Evolutionary conservation across 495 filamentous ascomycete genomes (phyloP).

Genomic region (Penicillium coprophilum): DNA sequence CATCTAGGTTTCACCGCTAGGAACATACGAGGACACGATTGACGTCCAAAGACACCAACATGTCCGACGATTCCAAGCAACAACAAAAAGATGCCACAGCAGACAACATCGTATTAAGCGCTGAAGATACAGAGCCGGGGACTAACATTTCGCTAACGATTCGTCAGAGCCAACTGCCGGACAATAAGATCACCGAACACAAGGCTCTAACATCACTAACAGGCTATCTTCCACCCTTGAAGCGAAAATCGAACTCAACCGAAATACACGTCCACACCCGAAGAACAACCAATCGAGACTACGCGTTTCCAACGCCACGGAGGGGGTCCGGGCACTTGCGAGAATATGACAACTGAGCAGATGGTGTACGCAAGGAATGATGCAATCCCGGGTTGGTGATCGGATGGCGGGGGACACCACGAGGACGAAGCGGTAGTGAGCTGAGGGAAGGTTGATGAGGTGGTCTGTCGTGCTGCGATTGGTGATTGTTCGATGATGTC

Average conservation of each 20-base stretch:
- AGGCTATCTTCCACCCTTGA: neutral
- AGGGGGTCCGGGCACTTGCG: slow-evolving; percentile 3
- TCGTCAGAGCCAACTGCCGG: neutral
- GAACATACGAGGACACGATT: neutral
- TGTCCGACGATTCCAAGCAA: neutral
- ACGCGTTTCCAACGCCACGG: neutral
- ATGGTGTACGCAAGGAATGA: neutral
- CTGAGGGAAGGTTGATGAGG: too few species aligned
- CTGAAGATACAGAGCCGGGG: neutral
- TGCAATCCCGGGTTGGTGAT: neutral
- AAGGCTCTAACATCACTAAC: neutral
- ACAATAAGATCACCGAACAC: neutral
- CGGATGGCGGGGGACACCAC: neutral
- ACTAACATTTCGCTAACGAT: neutral
- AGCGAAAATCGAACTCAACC: neutral
- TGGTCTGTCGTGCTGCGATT: neutral
- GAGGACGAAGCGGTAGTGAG: neutral
- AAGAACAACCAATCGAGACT: slow-evolving; percentile 1
- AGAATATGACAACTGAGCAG: slow-evolving; percentile 6
- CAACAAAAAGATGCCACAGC: neutral
- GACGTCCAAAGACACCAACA: neutral
- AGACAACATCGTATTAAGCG: neutral
- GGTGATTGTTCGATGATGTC: neutral
- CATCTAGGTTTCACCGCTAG: neutral
- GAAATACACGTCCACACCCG: neutral